Percentiles rank a stretch among this genome's conserved stretches.
These are phyloP conservation scores for Alloascoidea africana DNA, from an alignment of 805 yeast species.

Conservation along the genomic window DNA sequence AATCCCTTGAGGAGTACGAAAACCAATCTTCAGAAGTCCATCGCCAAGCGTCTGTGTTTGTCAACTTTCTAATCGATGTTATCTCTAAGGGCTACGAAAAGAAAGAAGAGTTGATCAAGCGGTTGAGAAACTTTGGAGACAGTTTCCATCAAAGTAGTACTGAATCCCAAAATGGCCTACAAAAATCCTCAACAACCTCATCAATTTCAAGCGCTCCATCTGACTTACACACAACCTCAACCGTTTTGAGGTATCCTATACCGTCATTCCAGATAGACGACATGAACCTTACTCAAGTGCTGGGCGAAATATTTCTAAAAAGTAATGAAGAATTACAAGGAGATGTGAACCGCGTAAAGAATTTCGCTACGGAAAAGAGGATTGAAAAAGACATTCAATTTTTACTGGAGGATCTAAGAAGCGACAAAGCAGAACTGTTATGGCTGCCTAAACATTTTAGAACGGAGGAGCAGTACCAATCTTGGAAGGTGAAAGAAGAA, in stretches of 20 bases:
- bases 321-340: conserved; percentile 35
- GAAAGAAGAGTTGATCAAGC: not conserved
- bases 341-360: conserved; percentile 30
- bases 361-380: conserved; percentile 19
- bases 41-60: conserved; percentile 15
- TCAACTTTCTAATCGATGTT: conserved; percentile 12
- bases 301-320: conserved; percentile 33
- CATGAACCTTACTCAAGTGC: conserved; percentile 33
- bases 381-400: conserved; percentile 18
- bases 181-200: not conserved
- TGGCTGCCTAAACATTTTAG: conserved; percentile 22
- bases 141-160: not conserved
- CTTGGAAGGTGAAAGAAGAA: conserved; percentile 27
- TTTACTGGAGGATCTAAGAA: conserved; percentile 11
- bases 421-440: conserved; percentile 16
- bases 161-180: not conserved
- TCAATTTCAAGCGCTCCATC: not conserved
- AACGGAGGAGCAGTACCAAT: conserved; percentile 16
- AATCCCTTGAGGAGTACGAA: conserved; percentile 19
- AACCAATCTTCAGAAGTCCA: conserved; percentile 12
- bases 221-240: too few species aligned
- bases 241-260: conserved; percentile 17
- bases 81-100: not conserved
- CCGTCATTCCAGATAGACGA: conserved; percentile 42
- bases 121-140: not conserved